Conservation (phyloP, 2,329 filamentous ascomycete species). For the Ascocoryne sarcoides region DNA sequence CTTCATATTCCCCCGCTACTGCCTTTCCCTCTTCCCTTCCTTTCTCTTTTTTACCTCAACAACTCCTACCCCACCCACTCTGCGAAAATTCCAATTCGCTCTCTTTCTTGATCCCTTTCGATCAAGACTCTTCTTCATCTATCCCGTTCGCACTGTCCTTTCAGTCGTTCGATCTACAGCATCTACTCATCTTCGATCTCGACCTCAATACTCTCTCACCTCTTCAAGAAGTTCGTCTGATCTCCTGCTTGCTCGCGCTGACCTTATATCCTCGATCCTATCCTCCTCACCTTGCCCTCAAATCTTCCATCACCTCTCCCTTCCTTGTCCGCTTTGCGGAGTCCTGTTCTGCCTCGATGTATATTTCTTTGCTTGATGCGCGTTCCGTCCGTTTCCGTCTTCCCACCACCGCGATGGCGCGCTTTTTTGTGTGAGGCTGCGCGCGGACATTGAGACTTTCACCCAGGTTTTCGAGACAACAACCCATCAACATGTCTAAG, state of each 20-base stretch:
- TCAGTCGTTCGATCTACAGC: conserved; percentile 22
- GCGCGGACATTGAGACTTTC: conserved; percentile 33
- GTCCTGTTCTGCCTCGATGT: conserved; percentile 30
- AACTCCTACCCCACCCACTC: conserved; percentile 12
- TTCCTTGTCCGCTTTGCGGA: conserved; percentile 24
- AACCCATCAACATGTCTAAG: conserved; percentile 65
- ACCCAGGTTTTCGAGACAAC: conserved; percentile 26
- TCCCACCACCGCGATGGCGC: conserved; percentile 25
- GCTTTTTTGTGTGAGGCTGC: conserved; percentile 28
- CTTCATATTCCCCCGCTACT: conserved; percentile 18
- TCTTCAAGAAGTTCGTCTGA: conserved; percentile 29
- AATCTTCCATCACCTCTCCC: conserved; percentile 23
- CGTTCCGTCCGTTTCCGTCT: conserved; percentile 25
- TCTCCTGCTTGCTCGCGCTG: conserved; percentile 28
- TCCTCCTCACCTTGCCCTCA: conserved; percentile 4
- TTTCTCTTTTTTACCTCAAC: conserved; percentile 13
- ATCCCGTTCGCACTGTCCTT: conserved; percentile 26
- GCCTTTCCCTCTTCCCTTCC: conserved; percentile 6
- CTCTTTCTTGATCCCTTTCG: conserved; percentile 4
- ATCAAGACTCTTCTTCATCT: conserved; percentile 8
- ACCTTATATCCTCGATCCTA: conserved; percentile 19
- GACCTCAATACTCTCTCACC: conserved; percentile 13
- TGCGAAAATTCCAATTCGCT: conserved; percentile 10
- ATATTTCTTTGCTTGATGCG: conserved; percentile 29
- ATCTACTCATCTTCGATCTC: conserved; percentile 5